These are phyloP conservation scores for Chondrus crispus DNA, from an alignment of 23 red algal genomes.

Conservation along the genomic window DNA sequence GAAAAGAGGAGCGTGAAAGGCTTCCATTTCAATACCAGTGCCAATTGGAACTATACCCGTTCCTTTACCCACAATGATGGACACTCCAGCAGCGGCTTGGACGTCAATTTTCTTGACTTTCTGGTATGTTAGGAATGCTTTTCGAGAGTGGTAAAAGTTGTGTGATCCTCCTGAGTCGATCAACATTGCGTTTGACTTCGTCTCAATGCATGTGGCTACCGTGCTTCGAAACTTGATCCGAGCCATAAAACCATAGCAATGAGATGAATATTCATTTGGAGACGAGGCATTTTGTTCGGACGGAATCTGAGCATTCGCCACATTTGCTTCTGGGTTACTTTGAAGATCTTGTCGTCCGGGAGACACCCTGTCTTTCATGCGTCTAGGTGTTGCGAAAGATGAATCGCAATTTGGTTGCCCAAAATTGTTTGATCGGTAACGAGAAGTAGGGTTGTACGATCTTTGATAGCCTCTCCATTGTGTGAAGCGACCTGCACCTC, in stretches of 20 bases:
- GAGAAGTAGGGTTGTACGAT: no score
- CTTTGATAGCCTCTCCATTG: no score
- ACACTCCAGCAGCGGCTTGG: not conserved
- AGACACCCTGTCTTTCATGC: no score
- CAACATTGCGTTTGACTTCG: not conserved
- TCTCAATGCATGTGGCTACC: not conserved
- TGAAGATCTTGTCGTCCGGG: no score
- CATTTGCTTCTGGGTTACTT: no score
- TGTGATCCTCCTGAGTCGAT: not conserved
- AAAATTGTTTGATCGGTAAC: no score
- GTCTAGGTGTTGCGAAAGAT: no score
- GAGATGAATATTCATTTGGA: no score
- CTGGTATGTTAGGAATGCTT: not conserved
- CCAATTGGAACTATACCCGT: not conserved
- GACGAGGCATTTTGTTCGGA: no score
- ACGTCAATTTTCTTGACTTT: not conserved
- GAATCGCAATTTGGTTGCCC: no score
- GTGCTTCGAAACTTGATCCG: not conserved
- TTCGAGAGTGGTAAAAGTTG: not conserved
- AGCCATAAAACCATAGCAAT: not conserved
- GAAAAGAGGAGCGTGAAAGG: not conserved
- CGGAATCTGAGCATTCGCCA: no score
- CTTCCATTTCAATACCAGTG: not conserved
- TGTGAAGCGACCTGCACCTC: no score
- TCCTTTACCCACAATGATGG: not conserved